Conservation (phyloP, 2,329 filamentous ascomycete genomes). For the Sporothrix sp. region DNA sequence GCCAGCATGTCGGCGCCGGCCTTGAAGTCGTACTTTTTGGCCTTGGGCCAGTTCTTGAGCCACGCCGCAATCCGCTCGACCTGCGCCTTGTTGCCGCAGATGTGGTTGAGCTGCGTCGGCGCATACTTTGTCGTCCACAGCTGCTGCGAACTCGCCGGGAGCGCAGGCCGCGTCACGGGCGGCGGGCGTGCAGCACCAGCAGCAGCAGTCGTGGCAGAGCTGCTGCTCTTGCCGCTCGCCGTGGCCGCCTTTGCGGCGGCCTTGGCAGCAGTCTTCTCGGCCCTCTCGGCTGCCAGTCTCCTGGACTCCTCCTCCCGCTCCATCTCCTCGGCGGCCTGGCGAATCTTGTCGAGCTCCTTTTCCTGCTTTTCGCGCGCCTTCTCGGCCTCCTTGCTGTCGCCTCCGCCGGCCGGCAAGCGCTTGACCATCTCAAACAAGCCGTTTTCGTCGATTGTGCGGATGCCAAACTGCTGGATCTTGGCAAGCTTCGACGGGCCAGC, state of each 20-base stretch:
- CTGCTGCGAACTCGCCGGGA: constrained; percentile 38
- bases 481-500: constrained; percentile 87
- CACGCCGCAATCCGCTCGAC: constrained; percentile 87
- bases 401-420: constrained; percentile 72
- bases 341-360: constrained; percentile 74
- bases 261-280: constrained; percentile 41
- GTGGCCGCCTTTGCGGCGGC: constrained; percentile 23
- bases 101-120: constrained; percentile 71
- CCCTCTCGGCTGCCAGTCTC: constrained; percentile 43
- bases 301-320: constrained; percentile 65
- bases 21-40: constrained; percentile 72
- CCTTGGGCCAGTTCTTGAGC: constrained; percentile 73
- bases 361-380: constrained; percentile 77
- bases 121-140: constrained; percentile 96
- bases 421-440: constrained; percentile 82
- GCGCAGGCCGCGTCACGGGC: constrained; percentile 28
- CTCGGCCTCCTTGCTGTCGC: constrained; percentile 77
- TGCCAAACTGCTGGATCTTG: constrained; percentile 67
- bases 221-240: neutral
- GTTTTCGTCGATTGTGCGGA: constrained; percentile 91
- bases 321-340: constrained; percentile 72
- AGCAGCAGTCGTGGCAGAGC: neutral
- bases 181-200: neutral
- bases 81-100: constrained; percentile 85
- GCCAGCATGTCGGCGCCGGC: constrained; percentile 79